A percentile compares a stretch with the other conserved stretches of the same genome.
Conservation (phyloP, 2,329 filamentous ascomycete species). For the Gaeumannomyces tritici region DNA sequence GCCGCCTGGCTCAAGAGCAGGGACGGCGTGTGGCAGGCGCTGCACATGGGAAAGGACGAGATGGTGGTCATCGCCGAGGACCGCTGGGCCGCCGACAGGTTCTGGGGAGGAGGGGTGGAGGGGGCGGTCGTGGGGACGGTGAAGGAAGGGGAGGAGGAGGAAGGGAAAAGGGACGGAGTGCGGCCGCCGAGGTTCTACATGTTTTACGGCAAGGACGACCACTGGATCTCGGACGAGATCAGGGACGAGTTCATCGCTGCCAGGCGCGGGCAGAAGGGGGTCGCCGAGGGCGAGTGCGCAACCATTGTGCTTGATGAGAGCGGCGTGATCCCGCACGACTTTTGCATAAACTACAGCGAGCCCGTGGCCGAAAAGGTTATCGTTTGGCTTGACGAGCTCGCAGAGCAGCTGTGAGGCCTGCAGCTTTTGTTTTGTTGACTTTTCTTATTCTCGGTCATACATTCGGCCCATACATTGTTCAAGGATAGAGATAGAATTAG, state of each 20-base stretch:
- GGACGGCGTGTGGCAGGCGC: conserved; percentile 49
- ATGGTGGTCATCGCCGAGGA: conserved; percentile 50
- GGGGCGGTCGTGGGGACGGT: neutral
- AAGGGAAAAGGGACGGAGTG: too few species aligned
- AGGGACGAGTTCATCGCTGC: conserved; percentile 46
- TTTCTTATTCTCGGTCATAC: neutral
- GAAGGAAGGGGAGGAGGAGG: conserved; percentile 11
- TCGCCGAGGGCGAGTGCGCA: conserved; percentile 22
- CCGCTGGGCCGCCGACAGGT: conserved; percentile 41
- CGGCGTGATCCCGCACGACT: conserved; percentile 47
- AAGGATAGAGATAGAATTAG: neutral
- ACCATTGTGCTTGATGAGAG: conserved; percentile 42
- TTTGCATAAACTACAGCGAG: conserved; percentile 45
- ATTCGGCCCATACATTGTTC: too few species aligned
- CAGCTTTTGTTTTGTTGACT: neutral
- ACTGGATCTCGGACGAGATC: conserved; percentile 50
- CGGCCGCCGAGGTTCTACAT: conserved; percentile 44
- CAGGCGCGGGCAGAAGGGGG: conserved; percentile 17
- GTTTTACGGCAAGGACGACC: conserved; percentile 49
- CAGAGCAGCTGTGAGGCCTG: conserved; percentile 3
- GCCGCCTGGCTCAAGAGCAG: conserved; percentile 43
- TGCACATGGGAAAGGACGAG: conserved; percentile 51
- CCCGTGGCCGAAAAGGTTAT: conserved; percentile 36
- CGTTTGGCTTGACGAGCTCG: conserved; percentile 43
- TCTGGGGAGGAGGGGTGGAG: conserved; percentile 36